Evolutionary conservation across 495 filamentous ascomycete genomes (phyloP).

Genomic region (Penicillium silybi): DNA sequence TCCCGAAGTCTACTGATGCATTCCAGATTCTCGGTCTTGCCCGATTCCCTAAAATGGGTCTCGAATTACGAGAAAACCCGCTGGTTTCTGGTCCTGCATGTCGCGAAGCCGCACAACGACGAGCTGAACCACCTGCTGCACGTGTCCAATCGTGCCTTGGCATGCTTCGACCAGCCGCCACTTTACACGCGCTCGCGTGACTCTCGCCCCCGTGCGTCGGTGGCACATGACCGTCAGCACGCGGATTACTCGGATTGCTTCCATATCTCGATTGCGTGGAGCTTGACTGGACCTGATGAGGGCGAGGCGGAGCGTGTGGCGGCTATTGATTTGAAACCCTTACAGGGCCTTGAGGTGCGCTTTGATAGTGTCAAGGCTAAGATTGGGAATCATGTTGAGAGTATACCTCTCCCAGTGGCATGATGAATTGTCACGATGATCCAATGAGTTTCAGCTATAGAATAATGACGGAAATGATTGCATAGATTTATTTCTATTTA

Average conservation of each 20-base stretch:
- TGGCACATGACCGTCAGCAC: background rate
- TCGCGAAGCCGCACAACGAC: slow-evolving; percentile 45
- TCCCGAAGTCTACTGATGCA: background rate
- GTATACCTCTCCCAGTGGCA: slow-evolving; percentile 38
- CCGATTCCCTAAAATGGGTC: slow-evolving; percentile 58
- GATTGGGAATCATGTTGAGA: slow-evolving; percentile 69
- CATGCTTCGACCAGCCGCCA: slow-evolving; percentile 61
- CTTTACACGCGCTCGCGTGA: slow-evolving; percentile 51
- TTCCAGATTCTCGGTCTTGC: slow-evolving; percentile 49
- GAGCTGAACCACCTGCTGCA: slow-evolving; percentile 60
- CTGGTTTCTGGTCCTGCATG: slow-evolving; percentile 80
- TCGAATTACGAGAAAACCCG: slow-evolving; percentile 69
- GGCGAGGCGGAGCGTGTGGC: slow-evolving; percentile 25
- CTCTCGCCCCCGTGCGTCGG: slow-evolving; percentile 1
- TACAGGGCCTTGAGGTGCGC: slow-evolving; percentile 18
- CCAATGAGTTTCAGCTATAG: background rate
- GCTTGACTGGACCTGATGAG: slow-evolving; percentile 35
- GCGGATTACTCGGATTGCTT: slow-evolving; percentile 54
- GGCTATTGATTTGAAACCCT: slow-evolving; percentile 26
- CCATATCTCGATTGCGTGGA: slow-evolving; percentile 82
- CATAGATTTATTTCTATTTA: background rate
- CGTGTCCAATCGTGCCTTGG: slow-evolving; percentile 59
- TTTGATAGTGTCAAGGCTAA: slow-evolving; percentile 62
- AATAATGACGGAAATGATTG: background rate
- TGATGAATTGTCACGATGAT: background rate